Base-by-base conservation (phyloP, 139 green algal genomes). In the Klebsormidium nitens region DNA sequence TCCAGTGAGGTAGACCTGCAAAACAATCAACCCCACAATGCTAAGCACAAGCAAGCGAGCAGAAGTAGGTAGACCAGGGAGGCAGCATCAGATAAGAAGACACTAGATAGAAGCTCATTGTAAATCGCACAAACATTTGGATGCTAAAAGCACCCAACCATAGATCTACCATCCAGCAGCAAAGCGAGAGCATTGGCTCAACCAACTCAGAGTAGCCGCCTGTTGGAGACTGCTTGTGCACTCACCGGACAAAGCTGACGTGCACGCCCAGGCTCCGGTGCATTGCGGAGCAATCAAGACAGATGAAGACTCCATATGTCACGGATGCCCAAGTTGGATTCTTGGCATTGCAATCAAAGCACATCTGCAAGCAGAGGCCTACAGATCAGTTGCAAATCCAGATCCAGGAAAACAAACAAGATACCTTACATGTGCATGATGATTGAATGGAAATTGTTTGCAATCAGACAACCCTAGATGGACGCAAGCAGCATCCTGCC, bases 231-330 rank as follows among this genome's bases (percentile, higher is more conserved):
- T n/a, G n/a, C n/a, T n/a, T n/a, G n/a, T n/a, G n/a, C n/a, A 49
- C 64, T 87, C 81, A 80, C 72, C 92, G 84, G 6, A 99, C 93
- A 59, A 96, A 96, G 66, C 81, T 91, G 26, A 97, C 80, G 78
- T 98, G 94, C 64, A 97, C 93, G 38, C 94, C 94, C 31, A 99
- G 78, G 52, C 77, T 87, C 1, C 94, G 81, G 76, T 99, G 94
- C 28, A 95, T 83, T 26, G 94, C 91, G 0, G 89, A 88, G 76
- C 94, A 99, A 31, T 89, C 87, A 0, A 99, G 79, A 80, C 94
- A 99, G 40, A 99, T 92, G 80, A 95, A 96, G 1, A 97, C 88
- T 38, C 92, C 94, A 78, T 96, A 97, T 0, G 90, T 91, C 2
- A 96, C 89, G 0, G 84, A 92, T 0, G 90, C 85, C 94, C 94